These are phyloP conservation scores for Erythrophleum fordii DNA, from an alignment of 306 rosid genomes.

Conservation along the genomic window DNA sequence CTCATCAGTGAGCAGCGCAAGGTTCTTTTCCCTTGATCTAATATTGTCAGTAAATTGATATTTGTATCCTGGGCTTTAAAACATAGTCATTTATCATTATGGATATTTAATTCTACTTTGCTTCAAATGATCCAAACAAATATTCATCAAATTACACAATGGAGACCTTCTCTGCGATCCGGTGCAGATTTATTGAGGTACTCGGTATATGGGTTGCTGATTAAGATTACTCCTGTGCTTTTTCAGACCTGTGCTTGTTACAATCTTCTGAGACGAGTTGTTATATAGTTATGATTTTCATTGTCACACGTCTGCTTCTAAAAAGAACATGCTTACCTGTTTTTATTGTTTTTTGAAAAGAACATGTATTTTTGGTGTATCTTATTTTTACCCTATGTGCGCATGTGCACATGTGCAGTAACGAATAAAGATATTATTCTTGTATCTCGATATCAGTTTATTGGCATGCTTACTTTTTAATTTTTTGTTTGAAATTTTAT, in stretches of 20 bases:
- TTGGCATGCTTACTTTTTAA: neutral
- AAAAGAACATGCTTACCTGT: neutral
- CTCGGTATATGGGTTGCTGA: neutral
- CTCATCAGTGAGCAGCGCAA: constrained; percentile 80
- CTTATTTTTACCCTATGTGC: neutral
- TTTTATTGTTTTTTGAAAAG: neutral
- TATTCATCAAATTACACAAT: neutral
- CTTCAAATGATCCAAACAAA: constrained; percentile 5
- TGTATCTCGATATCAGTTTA: neutral
- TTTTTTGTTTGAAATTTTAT: too few relatives aligned
- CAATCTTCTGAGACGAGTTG: neutral
- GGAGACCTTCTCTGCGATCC: neutral
- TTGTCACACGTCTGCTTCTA: neutral
- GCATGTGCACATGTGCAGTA: neutral
- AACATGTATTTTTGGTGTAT: neutral
- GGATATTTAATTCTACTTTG: neutral
- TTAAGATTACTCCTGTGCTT: neutral
- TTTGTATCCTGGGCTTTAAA: neutral
- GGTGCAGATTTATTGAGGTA: neutral
- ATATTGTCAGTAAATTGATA: neutral
- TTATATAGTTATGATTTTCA: neutral
- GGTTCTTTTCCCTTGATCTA: constrained; percentile 27
- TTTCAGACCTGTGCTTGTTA: neutral
- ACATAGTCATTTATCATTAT: neutral
- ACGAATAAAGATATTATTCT: neutral